Evolutionary conservation across 352 stramenopile species (phyloP), one percentile per base, ranked within the genome.

Genomic region (Phytopythium kandeliae): DNA sequence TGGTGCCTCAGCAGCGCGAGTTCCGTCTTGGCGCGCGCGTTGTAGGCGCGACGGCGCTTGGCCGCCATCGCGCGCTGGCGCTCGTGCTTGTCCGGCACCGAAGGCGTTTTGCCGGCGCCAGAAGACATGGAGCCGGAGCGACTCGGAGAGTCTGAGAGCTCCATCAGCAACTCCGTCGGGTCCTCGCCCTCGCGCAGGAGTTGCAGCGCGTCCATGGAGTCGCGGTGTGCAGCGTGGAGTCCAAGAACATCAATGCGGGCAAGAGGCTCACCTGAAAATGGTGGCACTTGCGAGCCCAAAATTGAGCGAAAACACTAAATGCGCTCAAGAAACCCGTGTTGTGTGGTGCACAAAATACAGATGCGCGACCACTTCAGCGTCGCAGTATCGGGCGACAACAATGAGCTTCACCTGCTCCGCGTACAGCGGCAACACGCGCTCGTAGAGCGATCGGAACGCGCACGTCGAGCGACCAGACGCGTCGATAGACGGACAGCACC

Each of bases 1-100:
- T 62, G 24, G 19, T 48, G 45, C 1, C 37, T 41, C 25, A 68
- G 41, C 7, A 40, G 37, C 31, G 55, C 51, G 40, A 58, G 51
- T n/a, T 64, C 56, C 10, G 48, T 21, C 33, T 64, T 64, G 24
- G 55, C 26, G 0, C 56, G 47, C 38, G 51, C 46, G 2, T 58
- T 36, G 31, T 64, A 68, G 3, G 60, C 51, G 13, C 63, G 55
- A 35, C 56, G 51, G 1, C 60, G 51, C 28, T 53, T 60, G 7
- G 55, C 60, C 3, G 60, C 53, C 43, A 56, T 10, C 1, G 38
- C 43, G 3, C 60, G 55, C 47, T 60, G 58, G 8, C 35, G 37
- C 19, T 56, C 49, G 6, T 40, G 40, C 54, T 63, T 54, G 30
- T 53, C 55, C 5, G 13, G 3, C 22, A 34, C 19, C 42, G 25